These are phyloP conservation scores for Cystofilobasidium ferigula DNA, from an alignment of 768 basidiomycete species.

Conservation along the genomic window DNA sequence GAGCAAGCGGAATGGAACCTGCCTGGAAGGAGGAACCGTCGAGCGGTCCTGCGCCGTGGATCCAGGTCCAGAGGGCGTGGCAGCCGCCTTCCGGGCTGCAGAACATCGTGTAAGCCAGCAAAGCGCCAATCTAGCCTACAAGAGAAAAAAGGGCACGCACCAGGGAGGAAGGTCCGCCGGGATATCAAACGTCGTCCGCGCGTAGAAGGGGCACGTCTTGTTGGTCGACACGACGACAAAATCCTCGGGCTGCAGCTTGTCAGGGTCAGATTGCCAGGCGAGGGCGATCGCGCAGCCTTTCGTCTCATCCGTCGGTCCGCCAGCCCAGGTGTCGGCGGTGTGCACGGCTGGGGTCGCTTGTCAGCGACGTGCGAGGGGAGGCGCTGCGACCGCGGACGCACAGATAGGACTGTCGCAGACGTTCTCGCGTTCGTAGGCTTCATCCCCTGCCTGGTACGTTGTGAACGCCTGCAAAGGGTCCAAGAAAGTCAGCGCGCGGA, in stretches of 20 bases:
- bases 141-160: neutral
- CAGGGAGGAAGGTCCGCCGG: slow-evolving; percentile 2
- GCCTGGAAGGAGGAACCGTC: neutral
- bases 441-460: neutral
- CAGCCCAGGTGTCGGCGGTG: neutral
- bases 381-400: too few species aligned
- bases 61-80: neutral
- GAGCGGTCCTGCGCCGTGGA: neutral
- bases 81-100: neutral
- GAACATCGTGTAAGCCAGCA: neutral
- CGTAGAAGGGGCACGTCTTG: slow-evolving; percentile 1
- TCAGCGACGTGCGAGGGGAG: neutral
- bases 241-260: slow-evolving; percentile 8
- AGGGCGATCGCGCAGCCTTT: slow-evolving; percentile 2
- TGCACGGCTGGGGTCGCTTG: neutral
- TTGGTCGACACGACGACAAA: slow-evolving; percentile 3
- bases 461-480: neutral
- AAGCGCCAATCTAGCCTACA: neutral
- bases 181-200: neutral
- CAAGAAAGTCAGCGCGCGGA: too few species aligned
- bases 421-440: neutral
- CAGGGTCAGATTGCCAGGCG: neutral
- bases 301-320: slow-evolving; percentile 2
- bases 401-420: neutral
- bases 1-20: too few species aligned